Evolutionary conservation across 192 early-diverging fungal genomes (phyloP), one percentile per base, ranked within the genome.

Genomic region (Mortierella hygrophila): DNA sequence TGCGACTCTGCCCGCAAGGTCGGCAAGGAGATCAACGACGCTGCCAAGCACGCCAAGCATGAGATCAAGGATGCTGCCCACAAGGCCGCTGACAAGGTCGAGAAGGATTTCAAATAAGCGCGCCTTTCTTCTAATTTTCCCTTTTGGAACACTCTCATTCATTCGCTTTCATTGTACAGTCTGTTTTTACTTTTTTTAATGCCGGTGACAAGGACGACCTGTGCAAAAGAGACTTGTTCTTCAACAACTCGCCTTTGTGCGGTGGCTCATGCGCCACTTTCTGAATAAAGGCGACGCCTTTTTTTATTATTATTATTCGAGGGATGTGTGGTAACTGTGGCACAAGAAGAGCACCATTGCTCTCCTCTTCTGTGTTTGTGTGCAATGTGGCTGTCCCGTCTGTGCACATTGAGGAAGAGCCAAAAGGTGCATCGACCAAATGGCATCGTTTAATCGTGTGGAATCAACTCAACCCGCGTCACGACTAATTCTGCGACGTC

Each of bases 21-120:
- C 26, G 79, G 84, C 38, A 86, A 69, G 79, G 84, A 86, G 23
- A 79, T 86, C 76, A 80, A 81, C 21, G 84, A 86, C 16, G 84
- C 79, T 1, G 84, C 79, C 54, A 80, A 86, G 68, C 84, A 86
- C 49, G 84, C 84, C 76, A 86, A 81, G 76, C 44, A 78, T 38
- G 84, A 86, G 63, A 38, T 86, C 32, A 75, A 74, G 72, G 84
- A 86, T 68, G 84, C 84, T 26, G 72, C 77, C 37, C 68, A 86
- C n/a, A 29, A 85, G n/a, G 74, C 63, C 29, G 10, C 77, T 35
- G 72, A 85, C 41, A 80, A 85, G 75, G 63, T 73, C 42, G 83
- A 85, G 26, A 75, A 76, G 46, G 74, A 81, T 60, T 76, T 78
- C 55, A 75, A 73, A 35, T 80, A 77, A 75, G 52, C 16, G 72